Percentiles rank a stretch among this genome's conserved stretches.
phyloP scores from a whole-genome alignment of 441 rosid species.

The Metrosideros polymorpha region DNA sequence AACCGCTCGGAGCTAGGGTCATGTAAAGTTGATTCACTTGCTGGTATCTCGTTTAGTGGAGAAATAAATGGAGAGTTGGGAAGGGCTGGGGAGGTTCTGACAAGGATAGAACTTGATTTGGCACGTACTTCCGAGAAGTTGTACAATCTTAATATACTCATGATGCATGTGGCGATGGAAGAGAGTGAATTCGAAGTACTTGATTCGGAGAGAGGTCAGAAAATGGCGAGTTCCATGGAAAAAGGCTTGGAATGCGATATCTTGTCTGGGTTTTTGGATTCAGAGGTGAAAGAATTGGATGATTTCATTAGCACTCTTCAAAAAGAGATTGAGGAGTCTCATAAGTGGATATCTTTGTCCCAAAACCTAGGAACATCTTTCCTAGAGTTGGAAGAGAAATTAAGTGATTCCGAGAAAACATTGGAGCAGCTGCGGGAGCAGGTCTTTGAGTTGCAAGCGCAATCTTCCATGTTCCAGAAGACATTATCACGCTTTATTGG shows the following conservation, averaged over 20 bases:
- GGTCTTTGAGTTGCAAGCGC: slow-evolving; percentile 56
- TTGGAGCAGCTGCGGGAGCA: slow-evolving; percentile 46
- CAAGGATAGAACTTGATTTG: slow-evolving; percentile 58
- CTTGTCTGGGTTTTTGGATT: slow-evolving; percentile 51
- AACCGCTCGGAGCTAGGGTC: slow-evolving; percentile 41
- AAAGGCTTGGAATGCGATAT: slow-evolving; percentile 64
- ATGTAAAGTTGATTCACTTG: slow-evolving; percentile 35
- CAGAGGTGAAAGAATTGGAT: slow-evolving; percentile 62
- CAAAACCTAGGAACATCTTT: slow-evolving; percentile 34
- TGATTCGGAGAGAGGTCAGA: slow-evolving; percentile 22
- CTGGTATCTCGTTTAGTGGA: slow-evolving; percentile 28
- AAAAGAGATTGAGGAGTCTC: slow-evolving; percentile 24
- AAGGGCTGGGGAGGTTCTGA: slow-evolving; percentile 36
- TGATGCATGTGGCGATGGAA: slow-evolving; percentile 63
- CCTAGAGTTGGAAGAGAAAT: slow-evolving; percentile 46
- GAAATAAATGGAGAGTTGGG: slow-evolving; percentile 29
- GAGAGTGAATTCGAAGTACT: slow-evolving; percentile 65
- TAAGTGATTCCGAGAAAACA: slow-evolving; percentile 42
- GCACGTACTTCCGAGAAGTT: slow-evolving; percentile 75
- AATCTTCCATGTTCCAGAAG: slow-evolving; percentile 46
- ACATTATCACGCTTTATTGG: slow-evolving; percentile 34
- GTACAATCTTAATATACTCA: slow-evolving; percentile 57
- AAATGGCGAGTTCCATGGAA: slow-evolving; percentile 25
- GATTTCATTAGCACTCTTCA: slow-evolving; percentile 26
- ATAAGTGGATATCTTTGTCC: slow-evolving; percentile 33